Conservation (phyloP, 768 basidiomycete genomes). For the Polyporus arcularius region DNA sequence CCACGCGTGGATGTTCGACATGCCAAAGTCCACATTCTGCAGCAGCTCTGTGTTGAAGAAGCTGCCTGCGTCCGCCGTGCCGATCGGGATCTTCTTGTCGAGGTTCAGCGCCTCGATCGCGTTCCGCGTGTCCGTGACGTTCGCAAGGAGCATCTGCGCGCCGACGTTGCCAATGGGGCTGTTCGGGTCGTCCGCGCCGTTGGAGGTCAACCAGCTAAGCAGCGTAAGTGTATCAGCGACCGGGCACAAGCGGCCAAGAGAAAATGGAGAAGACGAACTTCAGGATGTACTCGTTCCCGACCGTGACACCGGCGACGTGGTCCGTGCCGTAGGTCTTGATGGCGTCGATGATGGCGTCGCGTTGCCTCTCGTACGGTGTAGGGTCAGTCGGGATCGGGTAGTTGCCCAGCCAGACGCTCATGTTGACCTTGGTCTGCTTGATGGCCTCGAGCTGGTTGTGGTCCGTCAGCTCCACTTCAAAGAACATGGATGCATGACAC, state of each 20-base stretch:
- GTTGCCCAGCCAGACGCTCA: constrained; percentile 78
- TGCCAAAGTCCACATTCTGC: constrained; percentile 65
- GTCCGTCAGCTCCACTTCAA: neutral
- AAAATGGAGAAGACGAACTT: constrained; percentile 47
- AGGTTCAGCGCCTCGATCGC: constrained; percentile 60
- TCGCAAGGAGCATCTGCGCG: constrained; percentile 59
- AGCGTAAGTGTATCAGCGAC: neutral
- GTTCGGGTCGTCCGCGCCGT: constrained; percentile 54
- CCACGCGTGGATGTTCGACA: constrained; percentile 94
- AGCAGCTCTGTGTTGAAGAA: constrained; percentile 78
- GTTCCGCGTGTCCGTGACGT: constrained; percentile 66
- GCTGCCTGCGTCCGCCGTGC: constrained; percentile 83
- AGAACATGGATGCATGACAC: constrained; percentile 25
- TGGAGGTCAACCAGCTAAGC: constrained; percentile 56
- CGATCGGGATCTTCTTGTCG: constrained; percentile 64
- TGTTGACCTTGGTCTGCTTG: constrained; percentile 82
- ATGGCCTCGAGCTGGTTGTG: constrained; percentile 76
- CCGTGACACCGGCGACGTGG: constrained; percentile 79
- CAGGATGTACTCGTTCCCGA: constrained; percentile 91
- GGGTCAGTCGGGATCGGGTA: constrained; percentile 66
- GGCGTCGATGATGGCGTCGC: constrained; percentile 61
- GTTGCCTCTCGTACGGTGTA: constrained; percentile 74
- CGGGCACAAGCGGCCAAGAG: neutral
- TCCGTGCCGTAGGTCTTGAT: constrained; percentile 76
- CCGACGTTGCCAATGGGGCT: constrained; percentile 59